Base-by-base conservation (phyloP, 805 yeast species). In the Ogataea degrootiae region DNA sequence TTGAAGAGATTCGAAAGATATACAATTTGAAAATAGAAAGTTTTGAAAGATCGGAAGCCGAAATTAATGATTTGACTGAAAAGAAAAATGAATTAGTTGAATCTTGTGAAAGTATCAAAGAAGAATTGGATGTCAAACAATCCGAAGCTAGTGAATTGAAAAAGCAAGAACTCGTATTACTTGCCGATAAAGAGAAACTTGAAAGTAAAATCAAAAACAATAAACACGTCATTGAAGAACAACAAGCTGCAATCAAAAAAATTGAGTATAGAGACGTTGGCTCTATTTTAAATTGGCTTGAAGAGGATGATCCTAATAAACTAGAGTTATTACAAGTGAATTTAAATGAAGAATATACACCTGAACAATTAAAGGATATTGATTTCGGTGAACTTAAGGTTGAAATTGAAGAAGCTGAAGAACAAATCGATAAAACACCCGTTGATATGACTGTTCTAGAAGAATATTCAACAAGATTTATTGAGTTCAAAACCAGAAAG, bases 401-500 rank as follows among this genome's bases (percentile, higher is more conserved):
- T 0, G 82, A 80, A 41, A 76, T 87, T 38, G 77, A 69, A 5
- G 71, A 67, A 34, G 61, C 88, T 16, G 83, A 85, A 53, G 71
- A 69, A 3, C 76, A 75, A 51, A 69, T 87, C 57, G 76, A 75
- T 5, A 72, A 73, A 15, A 77, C 82, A 7, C 75, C 74, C 47
- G 83, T 83, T 4, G 92, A 92, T 61, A 72, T 85, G 48, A 91
- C 85, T 47, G 78, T 87, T 3, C 70, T 92, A 41, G 79, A 79
- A 48, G 96, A 90, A 53, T 94, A 90, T 62, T 85, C 86, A 0
- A 63, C 69, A 37, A 79, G 95, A 49, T 75, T 76, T 42, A 61
- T 62, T 1, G 97, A 90, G 56, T 89, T 74, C 59, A 75, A 73
- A 33, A 68, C 73, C 3, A 75, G 97, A 47, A 79, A 83, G 56